These are phyloP conservation scores for Coemansia sp. DNA, from an alignment of 192 early-diverging fungal species.

Conservation along the genomic window DNA sequence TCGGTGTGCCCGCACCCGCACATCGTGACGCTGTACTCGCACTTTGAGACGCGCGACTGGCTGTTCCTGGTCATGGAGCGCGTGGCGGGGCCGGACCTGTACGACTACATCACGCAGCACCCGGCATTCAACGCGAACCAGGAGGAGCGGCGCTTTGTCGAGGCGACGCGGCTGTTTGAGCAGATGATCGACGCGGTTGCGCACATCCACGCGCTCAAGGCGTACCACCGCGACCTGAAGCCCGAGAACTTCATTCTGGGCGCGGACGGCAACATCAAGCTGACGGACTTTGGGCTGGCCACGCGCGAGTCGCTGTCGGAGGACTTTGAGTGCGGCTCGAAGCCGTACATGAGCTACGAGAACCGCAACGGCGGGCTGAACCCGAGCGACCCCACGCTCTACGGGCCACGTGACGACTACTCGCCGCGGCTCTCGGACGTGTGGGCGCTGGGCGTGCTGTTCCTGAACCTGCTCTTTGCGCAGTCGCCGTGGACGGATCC, in stretches of 20 bases:
- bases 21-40: constrained; percentile 63
- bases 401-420: constrained; percentile 57
- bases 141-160: constrained; percentile 50
- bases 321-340: constrained; percentile 87
- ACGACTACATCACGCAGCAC: constrained; percentile 56
- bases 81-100: constrained; percentile 52
- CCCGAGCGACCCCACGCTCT: constrained; percentile 44
- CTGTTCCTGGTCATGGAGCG: constrained; percentile 68
- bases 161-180: constrained; percentile 56
- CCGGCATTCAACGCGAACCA: constrained; percentile 50
- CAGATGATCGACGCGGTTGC: constrained; percentile 75
- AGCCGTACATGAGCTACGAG: constrained; percentile 73
- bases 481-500: constrained; percentile 74
- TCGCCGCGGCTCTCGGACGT: constrained; percentile 63
- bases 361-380: constrained; percentile 54
- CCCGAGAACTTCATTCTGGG: constrained; percentile 73
- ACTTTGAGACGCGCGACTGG: constrained; percentile 61
- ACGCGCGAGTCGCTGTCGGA: constrained; percentile 73
- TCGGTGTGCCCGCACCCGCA: constrained; percentile 65
- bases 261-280: constrained; percentile 67
- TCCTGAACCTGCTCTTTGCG: constrained; percentile 69
- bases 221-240: constrained; percentile 94
- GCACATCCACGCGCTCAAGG: constrained; percentile 71
- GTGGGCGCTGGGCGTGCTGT: constrained; percentile 73
- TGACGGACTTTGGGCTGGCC: constrained; percentile 93